Evolutionary conservation across 768 basidiomycete species (phyloP), one percentile per base, ranked within the genome.

Genomic region (Fibroporia radiculosa): DNA sequence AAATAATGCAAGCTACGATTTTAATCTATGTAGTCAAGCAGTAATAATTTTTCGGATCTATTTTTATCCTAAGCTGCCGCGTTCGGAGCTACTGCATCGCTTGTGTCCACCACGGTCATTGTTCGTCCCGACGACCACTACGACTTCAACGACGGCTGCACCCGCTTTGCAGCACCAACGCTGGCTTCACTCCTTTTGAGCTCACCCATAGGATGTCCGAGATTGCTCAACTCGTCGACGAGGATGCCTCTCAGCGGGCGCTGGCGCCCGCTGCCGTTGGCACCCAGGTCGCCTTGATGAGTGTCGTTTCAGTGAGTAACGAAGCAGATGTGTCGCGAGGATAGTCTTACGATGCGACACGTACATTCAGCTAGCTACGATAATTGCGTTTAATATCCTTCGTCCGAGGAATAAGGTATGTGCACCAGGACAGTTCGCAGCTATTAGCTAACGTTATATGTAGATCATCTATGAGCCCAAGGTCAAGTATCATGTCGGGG

Each of bases 401-500:
- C 81, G 95, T 28, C 95, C 95, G 11, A 80, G 81, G 54, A 93
- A 96, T 72, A 91, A 88, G 74, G 86, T 82, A 56, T 29, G 62
- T 56, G 37, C 35, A 11, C n/a, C 5, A 20, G 13, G 19, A 3
- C 7, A n/a, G 36, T 34, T 16, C 38, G 45, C 6, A 39, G 24
- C n/a, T 11, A 40, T 1, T n/a, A n/a, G 20, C 41, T 42, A n/a
- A 42, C 29, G 6, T 18, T 28, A 48, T 22, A 2, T 16, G 25
- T 47, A 90, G 90, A 77, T 89, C 49, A 79, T 93, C 47, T 95
- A 95, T 58, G 88, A 92, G 60, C 93, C 91, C 50, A 96, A 93
- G 66, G 80, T 89, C 65, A 93, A 93, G 64, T 93, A 92, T 59
- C 87, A 89, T 57, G 71, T 77, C 48, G 84, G 82, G 32, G 63